These are phyloP conservation scores for Incumbomyces delicatus DNA, from an alignment of 2,329 filamentous ascomycete genomes.

Conservation along the genomic window DNA sequence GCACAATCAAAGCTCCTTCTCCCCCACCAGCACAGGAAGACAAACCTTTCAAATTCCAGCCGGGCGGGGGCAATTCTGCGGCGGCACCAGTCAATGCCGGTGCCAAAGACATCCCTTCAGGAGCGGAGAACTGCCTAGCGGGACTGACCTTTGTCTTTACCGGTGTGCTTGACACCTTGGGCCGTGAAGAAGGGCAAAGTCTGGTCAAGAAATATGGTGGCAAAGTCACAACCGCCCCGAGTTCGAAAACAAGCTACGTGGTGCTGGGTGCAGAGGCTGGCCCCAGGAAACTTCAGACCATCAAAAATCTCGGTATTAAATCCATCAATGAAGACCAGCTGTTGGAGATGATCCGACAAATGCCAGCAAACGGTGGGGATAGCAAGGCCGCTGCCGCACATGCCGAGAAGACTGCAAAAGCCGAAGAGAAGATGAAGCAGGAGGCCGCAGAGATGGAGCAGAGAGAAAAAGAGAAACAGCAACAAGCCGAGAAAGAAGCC, in stretches of 20 bases:
- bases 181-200: conserved; percentile 72
- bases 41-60: conserved; percentile 65
- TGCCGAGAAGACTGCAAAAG: conserved; percentile 72
- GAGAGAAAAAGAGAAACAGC: conserved; percentile 53
- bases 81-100: conserved; percentile 55
- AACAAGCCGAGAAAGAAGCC: conserved; percentile 39
- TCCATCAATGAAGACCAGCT: conserved; percentile 91
- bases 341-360: conserved; percentile 68
- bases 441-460: conserved; percentile 78
- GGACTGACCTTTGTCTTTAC: conserved; percentile 94
- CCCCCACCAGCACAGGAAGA: conserved; percentile 62
- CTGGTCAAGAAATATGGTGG: conserved; percentile 91
- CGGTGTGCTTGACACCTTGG: conserved; percentile 68
- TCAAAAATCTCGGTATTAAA: conserved; percentile 67
- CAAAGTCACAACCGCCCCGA: conserved; percentile 76
- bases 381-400: conserved; percentile 80
- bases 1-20: conserved; percentile 70
- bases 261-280: conserved; percentile 86
- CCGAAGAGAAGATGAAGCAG: conserved; percentile 70
- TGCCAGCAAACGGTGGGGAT: conserved; percentile 79
- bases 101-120: conserved; percentile 64
- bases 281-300: conserved; percentile 84
- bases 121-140: conserved; percentile 78
- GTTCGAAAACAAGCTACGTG: conserved; percentile 87
- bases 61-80: conserved; percentile 41